Base-by-base conservation (phyloP, 352 stramenopile species). In the Phytopythium sindhum region DNA sequence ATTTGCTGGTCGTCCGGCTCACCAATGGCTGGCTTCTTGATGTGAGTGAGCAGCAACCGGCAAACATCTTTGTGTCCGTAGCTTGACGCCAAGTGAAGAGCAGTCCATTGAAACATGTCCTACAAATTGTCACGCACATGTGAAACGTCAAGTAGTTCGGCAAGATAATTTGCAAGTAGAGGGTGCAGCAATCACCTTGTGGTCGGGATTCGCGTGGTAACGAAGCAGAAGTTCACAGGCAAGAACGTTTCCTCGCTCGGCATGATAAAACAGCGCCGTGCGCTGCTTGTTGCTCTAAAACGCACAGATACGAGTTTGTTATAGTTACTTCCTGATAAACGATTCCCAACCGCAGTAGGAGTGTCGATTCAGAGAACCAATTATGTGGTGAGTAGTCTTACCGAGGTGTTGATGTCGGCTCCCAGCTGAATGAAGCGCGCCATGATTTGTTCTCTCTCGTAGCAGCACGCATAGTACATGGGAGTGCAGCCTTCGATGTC, bases 31-130 rank as follows among this genome's bases (percentile, higher is more conserved):
- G 55, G 14, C 24, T 64, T 28, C 21, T 61, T 75, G 4, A 72
- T 63, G 29, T 76, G 66, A 24, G 54, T 56, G 33, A 69, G 56
- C 10, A 82, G 69, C 26, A 81, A 50, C 7, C 66, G 50, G 31
- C 77, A 86, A 4, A 86, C 65, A 41, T 80, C 74, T 44, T 73
- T 77, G 50, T 82, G 67, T 2, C 77, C 77, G 33, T 77, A 61
- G 35, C 70, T 82, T 17, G 74, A 68, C 24, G 75, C 75, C 17
- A 86, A 52, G 59, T 84, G 77, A 37, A 84, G 51, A 53, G 69
- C 71, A 35, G 72, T 84, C 74, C 72, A 83, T 17, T 65, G 64
- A 31, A 67, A 74, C 57, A 70, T 72, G 54, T 86, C 70, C 77
- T 82, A 58, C 42, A 48, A 11, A 1, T 2, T 33, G 23, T 9